Percentiles rank a stretch among this genome's conserved stretches.
These are phyloP conservation scores for Boletus tomentosulus DNA, from an alignment of 768 basidiomycete species.

Conservation along the genomic window DNA sequence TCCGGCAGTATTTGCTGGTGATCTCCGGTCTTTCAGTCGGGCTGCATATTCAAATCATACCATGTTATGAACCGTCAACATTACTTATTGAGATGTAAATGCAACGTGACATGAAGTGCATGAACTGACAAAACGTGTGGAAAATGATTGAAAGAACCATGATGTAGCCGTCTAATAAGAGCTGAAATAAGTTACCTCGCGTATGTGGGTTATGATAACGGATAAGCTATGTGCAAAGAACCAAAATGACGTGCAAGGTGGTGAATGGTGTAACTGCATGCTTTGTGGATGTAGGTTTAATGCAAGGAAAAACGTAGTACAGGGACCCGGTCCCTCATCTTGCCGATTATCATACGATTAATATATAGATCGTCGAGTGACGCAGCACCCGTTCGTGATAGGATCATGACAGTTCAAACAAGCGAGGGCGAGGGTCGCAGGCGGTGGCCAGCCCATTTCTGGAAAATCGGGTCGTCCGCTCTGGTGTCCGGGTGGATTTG, in stretches of 20 bases:
- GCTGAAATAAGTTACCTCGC: conserved; percentile 17
- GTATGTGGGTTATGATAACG: conserved; percentile 10
- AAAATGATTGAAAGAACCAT: not conserved
- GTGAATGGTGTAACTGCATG: not conserved
- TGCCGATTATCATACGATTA: conserved; percentile 7
- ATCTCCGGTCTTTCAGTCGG: not conserved
- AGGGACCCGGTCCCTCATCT: conserved; percentile 9
- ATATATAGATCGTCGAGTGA: conserved; percentile 10
- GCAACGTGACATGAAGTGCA: not conserved
- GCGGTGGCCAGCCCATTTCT: conserved; percentile 29
- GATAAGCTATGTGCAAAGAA: conserved; percentile 22
- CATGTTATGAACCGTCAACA: not conserved
- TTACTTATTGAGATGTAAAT: not conserved
- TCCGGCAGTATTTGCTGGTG: not conserved
- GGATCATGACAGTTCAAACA: conserved; percentile 12
- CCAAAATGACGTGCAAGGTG: not conserved
- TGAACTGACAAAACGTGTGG: not conserved
- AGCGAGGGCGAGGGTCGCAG: conserved; percentile 12
- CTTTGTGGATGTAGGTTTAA: not conserved
- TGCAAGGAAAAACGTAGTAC: not conserved
- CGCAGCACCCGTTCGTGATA: conserved; percentile 3
- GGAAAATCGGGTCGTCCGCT: conserved; percentile 52
- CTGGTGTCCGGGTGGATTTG: conserved; percentile 87
- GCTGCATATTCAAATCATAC: not conserved
- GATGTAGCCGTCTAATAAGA: conserved; percentile 4